Conservation (phyloP, 164 flowering plant species). For the Piper betle region DNA sequence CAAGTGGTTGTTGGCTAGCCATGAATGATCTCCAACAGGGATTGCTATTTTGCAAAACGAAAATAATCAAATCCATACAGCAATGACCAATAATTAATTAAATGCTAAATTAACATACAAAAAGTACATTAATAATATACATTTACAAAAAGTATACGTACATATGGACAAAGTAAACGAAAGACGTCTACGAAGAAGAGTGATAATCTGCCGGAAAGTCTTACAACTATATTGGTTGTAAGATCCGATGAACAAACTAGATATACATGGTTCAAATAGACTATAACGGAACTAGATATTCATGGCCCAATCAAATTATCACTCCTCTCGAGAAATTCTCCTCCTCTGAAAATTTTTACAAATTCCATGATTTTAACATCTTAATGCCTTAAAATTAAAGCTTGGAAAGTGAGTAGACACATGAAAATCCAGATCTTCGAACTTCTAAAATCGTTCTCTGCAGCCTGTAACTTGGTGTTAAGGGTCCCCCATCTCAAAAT, state of each 20-base stretch:
- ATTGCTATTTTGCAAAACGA: too few relatives aligned
- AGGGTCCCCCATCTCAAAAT: slow-evolving; percentile 65
- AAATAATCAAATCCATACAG: neutral
- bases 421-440: slow-evolving; percentile 32
- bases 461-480: slow-evolving; percentile 59
- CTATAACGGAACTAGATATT: too few relatives aligned
- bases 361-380: slow-evolving; percentile 1
- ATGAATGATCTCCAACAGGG: too few relatives aligned
- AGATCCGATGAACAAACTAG: too few relatives aligned
- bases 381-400: slow-evolving; percentile 45
- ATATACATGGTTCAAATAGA: too few relatives aligned
- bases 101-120: neutral
- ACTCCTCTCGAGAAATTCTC: too few relatives aligned
- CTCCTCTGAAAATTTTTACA: neutral
- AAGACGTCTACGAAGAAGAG: too few relatives aligned
- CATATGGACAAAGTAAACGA: too few relatives aligned
- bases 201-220: too few relatives aligned
- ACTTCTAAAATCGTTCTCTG: slow-evolving; percentile 36
- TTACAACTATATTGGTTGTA: too few relatives aligned
- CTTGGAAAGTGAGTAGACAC: slow-evolving; percentile 14
- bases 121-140: neutral
- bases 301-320: too few relatives aligned
- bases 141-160: neutral
- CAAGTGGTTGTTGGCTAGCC: too few relatives aligned
- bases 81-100: neutral